These are phyloP conservation scores for Cercophora samala DNA, from an alignment of 495 filamentous ascomycete genomes.

Conservation along the genomic window DNA sequence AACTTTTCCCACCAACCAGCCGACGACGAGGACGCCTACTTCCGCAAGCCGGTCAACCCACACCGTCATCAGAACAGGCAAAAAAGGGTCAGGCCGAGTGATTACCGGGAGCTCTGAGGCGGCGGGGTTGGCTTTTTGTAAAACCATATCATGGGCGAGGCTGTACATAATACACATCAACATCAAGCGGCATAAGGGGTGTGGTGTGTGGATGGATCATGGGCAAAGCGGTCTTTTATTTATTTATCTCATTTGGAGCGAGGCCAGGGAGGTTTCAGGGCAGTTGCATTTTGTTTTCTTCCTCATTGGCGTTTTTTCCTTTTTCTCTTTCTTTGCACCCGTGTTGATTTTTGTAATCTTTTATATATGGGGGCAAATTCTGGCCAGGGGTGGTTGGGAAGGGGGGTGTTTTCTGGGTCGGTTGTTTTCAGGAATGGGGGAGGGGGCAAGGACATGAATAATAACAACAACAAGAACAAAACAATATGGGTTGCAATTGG, in stretches of 20 bases:
- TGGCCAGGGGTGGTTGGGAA: neutral
- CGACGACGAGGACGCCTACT: constrained; percentile 89
- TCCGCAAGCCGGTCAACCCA: constrained; percentile 93
- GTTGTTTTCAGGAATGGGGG: neutral
- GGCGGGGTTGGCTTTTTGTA: neutral
- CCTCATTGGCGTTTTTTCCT: neutral
- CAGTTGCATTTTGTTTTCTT: neutral
- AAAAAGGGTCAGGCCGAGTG: constrained; percentile 74
- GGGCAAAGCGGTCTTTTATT: neutral
- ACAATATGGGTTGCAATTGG: neutral
- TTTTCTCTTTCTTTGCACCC: neutral
- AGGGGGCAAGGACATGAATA: neutral
- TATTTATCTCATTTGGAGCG: too few relatives aligned
- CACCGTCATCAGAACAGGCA: constrained; percentile 81
- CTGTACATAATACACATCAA: neutral
- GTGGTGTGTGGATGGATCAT: neutral
- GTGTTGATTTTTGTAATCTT: neutral
- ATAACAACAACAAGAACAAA: neutral
- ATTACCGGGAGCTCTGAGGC: constrained; percentile 76
- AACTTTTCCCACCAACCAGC: constrained; percentile 67
- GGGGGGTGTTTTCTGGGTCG: neutral
- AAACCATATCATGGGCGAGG: neutral
- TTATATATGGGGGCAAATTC: neutral
- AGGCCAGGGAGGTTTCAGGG: neutral
- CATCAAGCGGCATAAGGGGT: neutral